These are phyloP conservation scores for Lathyrus sativus DNA, from an alignment of 306 rosid species.

Conservation along the genomic window DNA sequence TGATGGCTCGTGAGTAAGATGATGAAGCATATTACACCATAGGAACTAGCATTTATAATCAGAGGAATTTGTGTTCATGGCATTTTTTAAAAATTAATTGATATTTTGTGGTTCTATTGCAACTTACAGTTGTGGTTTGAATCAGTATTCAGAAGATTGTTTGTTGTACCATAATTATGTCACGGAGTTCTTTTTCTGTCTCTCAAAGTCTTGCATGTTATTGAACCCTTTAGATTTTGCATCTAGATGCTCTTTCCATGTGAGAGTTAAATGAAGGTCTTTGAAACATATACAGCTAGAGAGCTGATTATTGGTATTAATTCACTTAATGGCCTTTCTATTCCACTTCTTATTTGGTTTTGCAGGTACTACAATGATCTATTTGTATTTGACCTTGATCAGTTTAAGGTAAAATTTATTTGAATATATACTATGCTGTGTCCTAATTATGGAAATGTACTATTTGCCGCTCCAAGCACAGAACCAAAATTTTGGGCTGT, in stretches of 20 bases:
- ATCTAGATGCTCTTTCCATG: slow-evolving; percentile 22
- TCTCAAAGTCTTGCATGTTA: slow-evolving; percentile 18
- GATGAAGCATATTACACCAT: background rate
- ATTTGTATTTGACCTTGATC: slow-evolving; percentile 92
- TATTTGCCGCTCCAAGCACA: slow-evolving; percentile 4
- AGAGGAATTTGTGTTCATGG: slow-evolving; percentile 1
- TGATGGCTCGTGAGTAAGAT: background rate
- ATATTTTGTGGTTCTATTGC: slow-evolving; percentile 6
- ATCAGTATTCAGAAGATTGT: slow-evolving; percentile 17
- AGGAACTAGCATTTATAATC: slow-evolving; percentile 9
- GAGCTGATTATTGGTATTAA: slow-evolving; percentile 17
- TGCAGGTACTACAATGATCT: slow-evolving; percentile 93
- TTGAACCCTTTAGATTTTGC: slow-evolving; percentile 16
- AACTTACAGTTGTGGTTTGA: slow-evolving; percentile 20
- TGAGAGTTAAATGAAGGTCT: slow-evolving; percentile 10
- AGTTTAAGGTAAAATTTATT: slow-evolving; percentile 67
- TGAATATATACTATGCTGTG: slow-evolving; percentile 21
- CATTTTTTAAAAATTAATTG: slow-evolving; percentile 24
- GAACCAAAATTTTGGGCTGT: slow-evolving; percentile 6
- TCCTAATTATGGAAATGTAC: slow-evolving; percentile 21
- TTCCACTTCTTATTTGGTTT: slow-evolving; percentile 22
- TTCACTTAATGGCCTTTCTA: slow-evolving; percentile 14
- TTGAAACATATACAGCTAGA: slow-evolving; percentile 6
- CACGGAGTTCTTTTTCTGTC: slow-evolving; percentile 20
- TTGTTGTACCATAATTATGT: slow-evolving; percentile 1